A percentile compares a stretch with the other conserved stretches of the same genome.
Evolutionary conservation across 108 stramenopile genomes (phyloP).

Genomic region (Parmales sp.): DNA sequence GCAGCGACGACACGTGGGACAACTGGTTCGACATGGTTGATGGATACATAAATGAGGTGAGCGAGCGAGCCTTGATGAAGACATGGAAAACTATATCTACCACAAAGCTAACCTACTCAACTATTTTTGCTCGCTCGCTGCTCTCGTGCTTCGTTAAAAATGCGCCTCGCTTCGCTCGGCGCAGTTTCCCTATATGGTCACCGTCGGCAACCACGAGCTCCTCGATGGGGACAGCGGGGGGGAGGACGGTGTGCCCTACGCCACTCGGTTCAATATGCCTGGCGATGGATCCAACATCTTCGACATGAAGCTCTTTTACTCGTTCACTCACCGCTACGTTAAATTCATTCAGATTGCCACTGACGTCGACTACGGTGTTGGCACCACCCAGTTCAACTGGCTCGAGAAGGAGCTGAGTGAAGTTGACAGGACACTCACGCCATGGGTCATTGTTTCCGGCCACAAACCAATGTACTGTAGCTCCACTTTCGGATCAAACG

Average conservation of each 20-base stretch:
- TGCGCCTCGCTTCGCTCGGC: constrained; percentile 47
- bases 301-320: constrained; percentile 11
- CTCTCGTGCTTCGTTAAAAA: too few relatives aligned
- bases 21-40: constrained; percentile 55
- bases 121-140: too few relatives aligned
- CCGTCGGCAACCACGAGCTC: constrained; percentile 74
- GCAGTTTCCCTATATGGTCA: constrained; percentile 52
- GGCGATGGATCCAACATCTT: not conserved
- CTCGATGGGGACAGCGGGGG: constrained; percentile 50
- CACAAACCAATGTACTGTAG: constrained; percentile 61
- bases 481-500: not conserved
- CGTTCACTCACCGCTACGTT: constrained; percentile 7
- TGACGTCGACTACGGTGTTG: constrained; percentile 52
- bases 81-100: too few relatives aligned
- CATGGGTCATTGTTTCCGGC: constrained; percentile 66
- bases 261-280: constrained; percentile 57
- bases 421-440: constrained; percentile 49
- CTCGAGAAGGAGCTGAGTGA: constrained; percentile 39
- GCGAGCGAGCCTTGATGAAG: too few relatives aligned
- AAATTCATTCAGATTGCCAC: constrained; percentile 46
- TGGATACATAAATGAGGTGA: too few relatives aligned
- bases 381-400: constrained; percentile 58
- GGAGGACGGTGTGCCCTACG: constrained; percentile 44
- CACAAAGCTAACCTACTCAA: too few relatives aligned
- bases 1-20: constrained; percentile 62